Evolutionary conservation across 225 moss, liverwort and hornwort species (phyloP).

Genomic region (Bryoerythrophyllum caledonicum): DNA sequence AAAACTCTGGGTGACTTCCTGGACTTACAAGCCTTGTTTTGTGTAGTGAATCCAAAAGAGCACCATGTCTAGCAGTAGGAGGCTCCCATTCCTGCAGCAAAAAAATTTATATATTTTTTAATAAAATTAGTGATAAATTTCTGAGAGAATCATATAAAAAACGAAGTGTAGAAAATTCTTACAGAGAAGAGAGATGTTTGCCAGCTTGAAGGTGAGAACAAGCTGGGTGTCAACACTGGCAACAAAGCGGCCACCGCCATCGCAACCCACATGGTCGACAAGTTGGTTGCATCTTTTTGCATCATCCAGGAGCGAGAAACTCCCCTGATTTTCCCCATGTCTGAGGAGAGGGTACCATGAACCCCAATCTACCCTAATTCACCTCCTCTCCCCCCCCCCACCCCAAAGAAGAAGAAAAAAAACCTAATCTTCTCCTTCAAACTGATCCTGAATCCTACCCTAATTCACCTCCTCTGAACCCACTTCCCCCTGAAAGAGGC

Average conservation of each 20-base stretch:
- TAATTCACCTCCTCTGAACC: not conserved
- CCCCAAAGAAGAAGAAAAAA: too few species aligned
- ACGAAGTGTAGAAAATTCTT: not conserved
- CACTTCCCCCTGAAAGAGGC: not conserved
- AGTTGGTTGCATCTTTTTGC: conserved; percentile 33
- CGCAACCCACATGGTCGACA: conserved; percentile 38
- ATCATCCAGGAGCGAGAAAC: conserved; percentile 22
- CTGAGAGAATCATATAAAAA: not conserved
- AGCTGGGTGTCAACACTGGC: conserved; percentile 44
- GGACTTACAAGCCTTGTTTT: conserved; percentile 56
- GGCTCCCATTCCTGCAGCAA: conserved; percentile 65
- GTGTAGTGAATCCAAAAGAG: conserved; percentile 44
- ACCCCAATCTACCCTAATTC: conserved; percentile 8
- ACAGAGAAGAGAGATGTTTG: conserved; percentile 58
- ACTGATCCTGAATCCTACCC: too few species aligned
- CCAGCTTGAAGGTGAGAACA: conserved; percentile 51
- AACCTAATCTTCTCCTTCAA: too few species aligned
- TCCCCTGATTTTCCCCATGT: conserved; percentile 19
- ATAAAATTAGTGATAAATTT: conserved; percentile 3
- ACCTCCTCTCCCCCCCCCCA: too few species aligned
- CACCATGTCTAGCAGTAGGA: conserved; percentile 55
- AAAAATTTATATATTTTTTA: not conserved
- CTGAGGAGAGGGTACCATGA: not conserved
- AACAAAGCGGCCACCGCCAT: conserved; percentile 39
- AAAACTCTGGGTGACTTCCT: too few species aligned